These are phyloP conservation scores for Letharia columbiana DNA, from an alignment of 495 filamentous ascomycete species.

Conservation along the genomic window DNA sequence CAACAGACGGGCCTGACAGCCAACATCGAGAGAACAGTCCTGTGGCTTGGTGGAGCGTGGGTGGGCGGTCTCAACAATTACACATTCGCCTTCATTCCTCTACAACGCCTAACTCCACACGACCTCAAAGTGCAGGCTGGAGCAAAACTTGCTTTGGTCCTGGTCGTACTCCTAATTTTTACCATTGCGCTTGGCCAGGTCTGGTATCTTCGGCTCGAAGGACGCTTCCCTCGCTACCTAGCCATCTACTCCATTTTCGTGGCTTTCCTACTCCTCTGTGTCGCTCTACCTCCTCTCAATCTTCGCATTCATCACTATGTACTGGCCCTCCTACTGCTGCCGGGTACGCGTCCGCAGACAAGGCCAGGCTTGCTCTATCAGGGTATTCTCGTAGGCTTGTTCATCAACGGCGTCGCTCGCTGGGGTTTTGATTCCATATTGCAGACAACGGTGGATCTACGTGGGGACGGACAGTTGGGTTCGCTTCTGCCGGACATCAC, in stretches of 20 bases:
- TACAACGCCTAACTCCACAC: slow-evolving; percentile 65
- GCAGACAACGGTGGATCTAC: slow-evolving; percentile 67
- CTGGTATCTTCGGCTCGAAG: slow-evolving; percentile 66
- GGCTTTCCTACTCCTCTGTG: slow-evolving; percentile 50
- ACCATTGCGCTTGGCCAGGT: slow-evolving; percentile 57
- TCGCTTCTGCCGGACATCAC: slow-evolving; percentile 59
- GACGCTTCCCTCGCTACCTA: slow-evolving; percentile 58
- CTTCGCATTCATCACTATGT: slow-evolving; percentile 95
- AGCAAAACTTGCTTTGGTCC: slow-evolving; percentile 58
- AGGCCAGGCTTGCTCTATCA: slow-evolving; percentile 72
- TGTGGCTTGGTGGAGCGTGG: slow-evolving; percentile 70
- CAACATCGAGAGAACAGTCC: slow-evolving; percentile 55
- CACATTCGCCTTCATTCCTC: slow-evolving; percentile 76
- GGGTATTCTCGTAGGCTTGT: slow-evolving; percentile 80
- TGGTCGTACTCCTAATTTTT: slow-evolving; percentile 56
- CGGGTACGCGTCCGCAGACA: slow-evolving; percentile 76
- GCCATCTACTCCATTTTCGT: slow-evolving; percentile 61
- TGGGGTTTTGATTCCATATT: slow-evolving; percentile 91
- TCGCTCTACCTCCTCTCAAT: slow-evolving; percentile 69
- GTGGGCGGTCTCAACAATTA: slow-evolving; percentile 75
- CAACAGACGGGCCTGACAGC: slow-evolving; percentile 51
- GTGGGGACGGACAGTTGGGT: slow-evolving; percentile 60
- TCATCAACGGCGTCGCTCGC: slow-evolving; percentile 83
- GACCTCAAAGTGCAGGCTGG: slow-evolving; percentile 72
- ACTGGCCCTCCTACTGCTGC: slow-evolving; percentile 72